Percentiles rank a stretch among this genome's conserved stretches.
Evolutionary conservation across 139 green algal species (phyloP).

Genomic region (Tetradesmus obliquus): DNA sequence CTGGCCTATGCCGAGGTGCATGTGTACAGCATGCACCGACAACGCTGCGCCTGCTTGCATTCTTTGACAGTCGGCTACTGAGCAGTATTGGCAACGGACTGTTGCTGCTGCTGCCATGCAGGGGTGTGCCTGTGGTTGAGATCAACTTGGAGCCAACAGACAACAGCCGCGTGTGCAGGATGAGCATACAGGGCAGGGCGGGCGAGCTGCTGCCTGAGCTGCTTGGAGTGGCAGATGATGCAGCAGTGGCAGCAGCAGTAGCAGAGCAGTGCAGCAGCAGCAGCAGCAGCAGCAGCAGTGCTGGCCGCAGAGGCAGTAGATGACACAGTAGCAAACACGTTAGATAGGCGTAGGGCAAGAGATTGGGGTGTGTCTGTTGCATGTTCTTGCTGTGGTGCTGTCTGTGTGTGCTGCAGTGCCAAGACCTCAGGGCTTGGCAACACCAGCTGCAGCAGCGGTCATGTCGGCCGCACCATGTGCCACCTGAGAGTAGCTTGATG

Average conservation of each 20-base stretch:
- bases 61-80: background rate
- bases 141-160: slow-evolving; percentile 67
- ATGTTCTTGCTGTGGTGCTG: background rate
- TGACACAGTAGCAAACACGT: background rate
- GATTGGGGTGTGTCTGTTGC: background rate
- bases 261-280: background rate
- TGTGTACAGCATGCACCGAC: background rate
- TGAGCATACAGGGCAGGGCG: slow-evolving; percentile 49
- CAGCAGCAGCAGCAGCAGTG: background rate
- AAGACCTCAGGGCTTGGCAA: too few relatives aligned
- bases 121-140: slow-evolving; percentile 63
- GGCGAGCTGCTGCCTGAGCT: slow-evolving; percentile 50
- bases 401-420: background rate
- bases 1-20: background rate
- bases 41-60: background rate
- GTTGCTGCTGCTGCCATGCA: background rate
- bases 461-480: too few relatives aligned
- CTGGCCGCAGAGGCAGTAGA: background rate
- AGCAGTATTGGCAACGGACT: background rate
- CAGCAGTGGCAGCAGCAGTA: slow-evolving; percentile 30
- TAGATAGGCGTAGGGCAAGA: too few relatives aligned
- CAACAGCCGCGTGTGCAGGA: slow-evolving; percentile 46
- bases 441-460: too few relatives aligned
- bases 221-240: slow-evolving; percentile 26
- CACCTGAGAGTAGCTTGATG: too few relatives aligned